Percentiles rank a stretch among this genome's conserved stretches.
These are phyloP conservation scores for Syzygium malaccense DNA, from an alignment of 441 rosid species.

Conservation along the genomic window DNA sequence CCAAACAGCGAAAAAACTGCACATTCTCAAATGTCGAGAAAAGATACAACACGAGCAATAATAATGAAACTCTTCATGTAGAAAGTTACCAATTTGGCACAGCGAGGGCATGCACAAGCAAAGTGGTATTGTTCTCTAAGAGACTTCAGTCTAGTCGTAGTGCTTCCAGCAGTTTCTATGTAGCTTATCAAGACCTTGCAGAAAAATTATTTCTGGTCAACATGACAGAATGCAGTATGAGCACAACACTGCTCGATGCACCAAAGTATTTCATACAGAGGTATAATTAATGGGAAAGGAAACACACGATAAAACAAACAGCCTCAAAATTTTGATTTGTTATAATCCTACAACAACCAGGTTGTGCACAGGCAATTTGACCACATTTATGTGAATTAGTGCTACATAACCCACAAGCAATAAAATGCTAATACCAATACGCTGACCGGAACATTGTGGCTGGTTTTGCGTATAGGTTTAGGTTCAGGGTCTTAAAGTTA, in stretches of 20 bases:
- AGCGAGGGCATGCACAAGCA: slow-evolving; percentile 61
- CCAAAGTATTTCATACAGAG: background rate
- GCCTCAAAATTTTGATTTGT: background rate
- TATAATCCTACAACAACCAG: background rate
- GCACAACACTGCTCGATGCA: background rate
- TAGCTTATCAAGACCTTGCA: slow-evolving; percentile 72
- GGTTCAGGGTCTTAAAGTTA: background rate
- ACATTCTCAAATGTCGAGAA: background rate
- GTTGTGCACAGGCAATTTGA: background rate
- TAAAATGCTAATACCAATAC: background rate
- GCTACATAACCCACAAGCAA: background rate
- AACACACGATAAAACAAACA: background rate
- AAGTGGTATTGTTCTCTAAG: slow-evolving; percentile 88
- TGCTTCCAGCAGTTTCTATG: slow-evolving; percentile 94
- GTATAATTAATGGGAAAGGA: background rate
- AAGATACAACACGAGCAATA: background rate
- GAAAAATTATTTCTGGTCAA: background rate
- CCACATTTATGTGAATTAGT: background rate
- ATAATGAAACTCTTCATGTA: background rate
- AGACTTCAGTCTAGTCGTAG: slow-evolving; percentile 74
- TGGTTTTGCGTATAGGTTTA: background rate
- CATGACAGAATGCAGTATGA: background rate
- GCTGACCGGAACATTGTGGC: background rate
- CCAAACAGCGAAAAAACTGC: background rate
- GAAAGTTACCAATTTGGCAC: slow-evolving; percentile 58